Evolutionary conservation across 2,329 filamentous ascomycete genomes (phyloP).

Genomic region (Trichothecium sympodiale): DNA sequence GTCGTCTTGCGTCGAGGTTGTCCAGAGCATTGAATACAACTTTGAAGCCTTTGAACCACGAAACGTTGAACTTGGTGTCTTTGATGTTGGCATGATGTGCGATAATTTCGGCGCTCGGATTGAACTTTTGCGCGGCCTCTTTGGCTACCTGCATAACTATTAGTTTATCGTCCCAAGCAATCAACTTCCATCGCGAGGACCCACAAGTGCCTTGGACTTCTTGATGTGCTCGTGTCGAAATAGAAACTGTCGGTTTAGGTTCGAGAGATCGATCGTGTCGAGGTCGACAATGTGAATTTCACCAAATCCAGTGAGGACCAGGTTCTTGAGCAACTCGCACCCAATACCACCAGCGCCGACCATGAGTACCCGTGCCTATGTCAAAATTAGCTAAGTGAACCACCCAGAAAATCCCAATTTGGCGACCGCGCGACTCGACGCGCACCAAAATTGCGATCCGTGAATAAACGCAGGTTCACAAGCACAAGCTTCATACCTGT

Average conservation of each 20-base stretch:
- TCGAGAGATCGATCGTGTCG: constrained; percentile 96
- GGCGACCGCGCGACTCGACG: neutral
- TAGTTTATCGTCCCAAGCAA: constrained; percentile 9
- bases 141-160: constrained; percentile 63
- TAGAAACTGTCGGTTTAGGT: constrained; percentile 93
- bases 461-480: neutral
- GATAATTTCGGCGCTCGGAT: constrained; percentile 74
- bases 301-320: constrained; percentile 83
- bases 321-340: constrained; percentile 94
- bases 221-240: constrained; percentile 97
- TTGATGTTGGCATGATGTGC: constrained; percentile 95
- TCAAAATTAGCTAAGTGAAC: constrained; percentile 9
- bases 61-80: constrained; percentile 71
- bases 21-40: constrained; percentile 96
- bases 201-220: constrained; percentile 83
- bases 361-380: constrained; percentile 75
- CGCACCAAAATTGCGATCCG: neutral
- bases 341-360: constrained; percentile 96
- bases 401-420: neutral
- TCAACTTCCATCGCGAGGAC: constrained; percentile 15
- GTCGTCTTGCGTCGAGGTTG: constrained; percentile 83
- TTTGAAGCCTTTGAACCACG: constrained; percentile 75
- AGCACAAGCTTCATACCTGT: constrained; percentile 39
- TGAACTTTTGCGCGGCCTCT: constrained; percentile 82
- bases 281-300: constrained; percentile 93